A percentile compares a stretch with the other conserved stretches of the same genome.
phyloP scores from a whole-genome alignment of 257 asterid species.

The Ajuga chamaepitys region DNA sequence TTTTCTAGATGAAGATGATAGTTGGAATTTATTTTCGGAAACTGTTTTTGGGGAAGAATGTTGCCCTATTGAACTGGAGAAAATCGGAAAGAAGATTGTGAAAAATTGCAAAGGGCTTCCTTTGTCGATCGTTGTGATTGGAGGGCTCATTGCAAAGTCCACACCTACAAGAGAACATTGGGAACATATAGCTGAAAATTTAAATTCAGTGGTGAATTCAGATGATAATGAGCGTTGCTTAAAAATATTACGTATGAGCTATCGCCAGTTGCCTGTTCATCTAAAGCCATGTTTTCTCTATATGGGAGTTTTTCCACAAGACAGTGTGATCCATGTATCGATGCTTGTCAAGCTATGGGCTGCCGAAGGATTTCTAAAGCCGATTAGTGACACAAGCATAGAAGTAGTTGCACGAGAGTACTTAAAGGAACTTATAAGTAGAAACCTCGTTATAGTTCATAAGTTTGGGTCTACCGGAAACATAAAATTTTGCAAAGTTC shows the following conservation, averaged over 20 bases:
- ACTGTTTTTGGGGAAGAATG: background rate
- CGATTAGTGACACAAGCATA: too few relatives aligned
- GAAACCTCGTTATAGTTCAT: background rate
- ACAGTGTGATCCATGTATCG: background rate
- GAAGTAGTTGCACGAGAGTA: too few relatives aligned
- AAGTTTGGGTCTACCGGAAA: background rate
- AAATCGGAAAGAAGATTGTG: background rate
- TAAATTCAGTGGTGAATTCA: background rate
- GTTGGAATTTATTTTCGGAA: background rate
- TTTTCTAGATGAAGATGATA: background rate
- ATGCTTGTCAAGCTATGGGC: too few relatives aligned
- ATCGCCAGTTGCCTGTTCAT: background rate
- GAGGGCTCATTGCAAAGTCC: background rate
- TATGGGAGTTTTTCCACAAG: constrained; percentile 8
- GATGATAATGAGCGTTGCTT: background rate
- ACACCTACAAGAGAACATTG: background rate
- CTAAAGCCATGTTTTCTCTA: constrained; percentile 18
- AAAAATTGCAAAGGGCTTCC: constrained; percentile 1
- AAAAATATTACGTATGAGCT: constrained; percentile 5
- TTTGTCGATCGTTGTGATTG: background rate
- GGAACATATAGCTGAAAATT: background rate
- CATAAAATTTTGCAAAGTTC: background rate
- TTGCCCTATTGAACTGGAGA: background rate
- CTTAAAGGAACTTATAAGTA: background rate
- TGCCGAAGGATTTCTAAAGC: too few relatives aligned